phyloP scores from a whole-genome alignment of 176 grass and related monocot genomes.

The Zea mays region Zm-B73-REFERENCE-NAM-5.0 NC_050097.1:181232501-181233000 shows the following conservation, averaged over 20 bases:
- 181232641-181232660: constrained; percentile 93
- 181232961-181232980: too few species aligned
- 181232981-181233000: too few species aligned
- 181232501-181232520: too few species aligned
- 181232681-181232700: too few species aligned
- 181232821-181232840: constrained; percentile 37
- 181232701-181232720: too few species aligned
- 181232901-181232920: constrained; percentile 84
- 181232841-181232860: constrained; percentile 68
- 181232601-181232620: constrained; percentile 76
- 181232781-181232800: constrained; percentile 20
- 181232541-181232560: background rate
- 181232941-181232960: constrained; percentile 65
- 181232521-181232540: too few species aligned
- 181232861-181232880: constrained; percentile 71
- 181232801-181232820: constrained; percentile 19
- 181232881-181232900: constrained; percentile 78
- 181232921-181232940: constrained; percentile 78
- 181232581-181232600: constrained; percentile 15
- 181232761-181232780: constrained; percentile 40
- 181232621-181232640: constrained; percentile 92
- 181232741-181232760: too few species aligned
- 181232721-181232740: too few species aligned
- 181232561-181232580: constrained; percentile 18
- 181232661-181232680: too few species aligned